Conservation (phyloP, 2,329 filamentous ascomycete species). For the Cordyceps farinosa region DNA sequence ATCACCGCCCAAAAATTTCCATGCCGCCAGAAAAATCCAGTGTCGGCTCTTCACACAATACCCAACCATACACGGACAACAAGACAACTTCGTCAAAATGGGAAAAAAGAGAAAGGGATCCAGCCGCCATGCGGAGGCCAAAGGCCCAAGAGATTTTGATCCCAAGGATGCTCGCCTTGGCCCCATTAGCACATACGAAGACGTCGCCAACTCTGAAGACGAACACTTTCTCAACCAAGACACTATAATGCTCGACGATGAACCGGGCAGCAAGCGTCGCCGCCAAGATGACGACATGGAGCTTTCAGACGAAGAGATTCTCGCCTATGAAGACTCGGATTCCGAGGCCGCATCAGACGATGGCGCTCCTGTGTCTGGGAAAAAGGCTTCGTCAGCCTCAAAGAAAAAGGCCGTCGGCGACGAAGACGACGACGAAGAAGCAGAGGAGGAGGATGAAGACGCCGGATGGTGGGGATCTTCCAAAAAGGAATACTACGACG, state of each 20-base stretch:
- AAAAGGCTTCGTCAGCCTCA: slow-evolving; percentile 24
- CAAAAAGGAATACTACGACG: slow-evolving; percentile 88
- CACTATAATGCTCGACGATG: slow-evolving; percentile 80
- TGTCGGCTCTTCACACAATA: background rate
- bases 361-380: slow-evolving; percentile 39
- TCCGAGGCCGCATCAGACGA: slow-evolving; percentile 38
- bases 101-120: slow-evolving; percentile 69
- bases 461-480: slow-evolving; percentile 81
- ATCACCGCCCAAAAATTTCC: slow-evolving; percentile 17
- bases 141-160: slow-evolving; percentile 54
- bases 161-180: slow-evolving; percentile 59
- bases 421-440: slow-evolving; percentile 52
- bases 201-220: slow-evolving; percentile 91
- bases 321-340: slow-evolving; percentile 45
- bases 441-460: slow-evolving; percentile 48
- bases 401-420: slow-evolving; percentile 37
- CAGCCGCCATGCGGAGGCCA: slow-evolving; percentile 41
- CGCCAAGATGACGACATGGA: slow-evolving; percentile 66
- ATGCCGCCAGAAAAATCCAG: slow-evolving; percentile 8
- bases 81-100: slow-evolving; percentile 39
- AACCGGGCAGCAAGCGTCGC: slow-evolving; percentile 71
- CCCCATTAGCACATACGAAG: slow-evolving; percentile 64
- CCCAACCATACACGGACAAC: background rate
- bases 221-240: slow-evolving; percentile 88
- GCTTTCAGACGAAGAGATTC: slow-evolving; percentile 59